Base-by-base conservation (phyloP, 1,284 basidiomycete genomes). In the Ceratobasidium sp. region DNA sequence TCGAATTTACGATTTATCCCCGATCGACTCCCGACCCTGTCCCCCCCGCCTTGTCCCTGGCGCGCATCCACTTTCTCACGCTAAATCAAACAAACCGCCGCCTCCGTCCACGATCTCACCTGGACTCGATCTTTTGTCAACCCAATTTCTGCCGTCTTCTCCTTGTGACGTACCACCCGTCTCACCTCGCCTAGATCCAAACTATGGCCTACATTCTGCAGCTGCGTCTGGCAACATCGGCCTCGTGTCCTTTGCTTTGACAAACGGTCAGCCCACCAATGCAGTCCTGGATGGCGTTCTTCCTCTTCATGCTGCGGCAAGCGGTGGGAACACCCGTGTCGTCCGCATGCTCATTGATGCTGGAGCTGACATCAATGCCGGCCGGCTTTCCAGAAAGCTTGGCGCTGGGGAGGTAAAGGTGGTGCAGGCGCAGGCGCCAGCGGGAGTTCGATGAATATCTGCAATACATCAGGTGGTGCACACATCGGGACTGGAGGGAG, bases 201-300 rank as follows among this genome's bases (percentile, higher is more conserved):
- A 92, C 78, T 89, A 96, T 71, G 92, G 92, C 65, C 84, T 97
- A 6, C 96, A 97, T 79, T 88, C 90, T n/a, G 95, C 95, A 14
- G 92, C 93, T 1, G 91, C 90, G 3, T 90, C 89, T 53, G 95
- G 94, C 65, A 93, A 97, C 80, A 85, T 96, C 61, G 94, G 92
- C 14, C 88, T 94, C 74, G 92, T 92, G 71, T 89, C 91, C 78
- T 95, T 92, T 80, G 95, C 95, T 6, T 85, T 98, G 34, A 88
- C 89, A n/a, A 90, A 95, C 77, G 96, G 95, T 5, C 95, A 97
- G 79, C 95, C 95, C 6, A 89, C 96, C 79, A 97, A 98, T 80
- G 92, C 93, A 5, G 92, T 96, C 34, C 85, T 96, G 70, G 93
- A 96, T 78, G 95, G 95, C 60, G 91, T 97, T 3, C 87, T 96